phyloP scores from a whole-genome alignment of 306 rosid species.

The Gastrolobium villosum region DNA sequence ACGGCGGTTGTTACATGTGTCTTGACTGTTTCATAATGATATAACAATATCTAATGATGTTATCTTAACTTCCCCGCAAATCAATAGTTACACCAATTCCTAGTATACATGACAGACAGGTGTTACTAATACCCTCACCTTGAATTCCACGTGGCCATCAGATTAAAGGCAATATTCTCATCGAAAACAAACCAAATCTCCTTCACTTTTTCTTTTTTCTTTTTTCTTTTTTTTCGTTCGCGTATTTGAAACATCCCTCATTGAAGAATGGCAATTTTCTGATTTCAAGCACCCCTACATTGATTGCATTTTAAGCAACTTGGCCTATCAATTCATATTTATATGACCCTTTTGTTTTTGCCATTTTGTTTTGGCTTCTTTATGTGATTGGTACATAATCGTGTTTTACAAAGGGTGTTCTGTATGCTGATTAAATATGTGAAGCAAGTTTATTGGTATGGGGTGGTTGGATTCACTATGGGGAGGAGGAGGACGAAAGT shows the following conservation, averaged over 20 bases:
- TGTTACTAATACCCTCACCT: constrained; percentile 41
- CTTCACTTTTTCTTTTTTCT: constrained; percentile 21
- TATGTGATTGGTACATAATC: constrained; percentile 6
- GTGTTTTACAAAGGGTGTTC: neutral
- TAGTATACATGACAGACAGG: constrained; percentile 36
- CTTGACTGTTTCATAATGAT: constrained; percentile 60
- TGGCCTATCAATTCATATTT: constrained; percentile 26
- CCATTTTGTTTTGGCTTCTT: constrained; percentile 20
- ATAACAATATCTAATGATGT: constrained; percentile 36
- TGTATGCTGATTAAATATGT: constrained; percentile 46
- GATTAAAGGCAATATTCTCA: constrained; percentile 21
- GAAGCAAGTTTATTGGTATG: constrained; percentile 59
- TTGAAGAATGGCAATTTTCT: constrained; percentile 33
- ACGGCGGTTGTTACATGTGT: constrained; percentile 45
- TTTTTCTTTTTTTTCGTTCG: constrained; percentile 31
- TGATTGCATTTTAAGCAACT: constrained; percentile 53
- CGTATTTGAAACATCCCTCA: constrained; percentile 41
- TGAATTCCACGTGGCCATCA: constrained; percentile 43
- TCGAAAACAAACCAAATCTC: constrained; percentile 38
- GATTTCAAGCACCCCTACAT: neutral
- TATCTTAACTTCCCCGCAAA: constrained; percentile 66
- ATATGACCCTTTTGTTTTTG: constrained; percentile 18
- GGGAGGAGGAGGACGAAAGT: constrained; percentile 55
- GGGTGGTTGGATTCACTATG: constrained; percentile 73
- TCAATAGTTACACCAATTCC: constrained; percentile 39